Base-by-base conservation (phyloP, 2,329 filamentous ascomycete genomes). In the Nannizzia gypsea region DNA sequence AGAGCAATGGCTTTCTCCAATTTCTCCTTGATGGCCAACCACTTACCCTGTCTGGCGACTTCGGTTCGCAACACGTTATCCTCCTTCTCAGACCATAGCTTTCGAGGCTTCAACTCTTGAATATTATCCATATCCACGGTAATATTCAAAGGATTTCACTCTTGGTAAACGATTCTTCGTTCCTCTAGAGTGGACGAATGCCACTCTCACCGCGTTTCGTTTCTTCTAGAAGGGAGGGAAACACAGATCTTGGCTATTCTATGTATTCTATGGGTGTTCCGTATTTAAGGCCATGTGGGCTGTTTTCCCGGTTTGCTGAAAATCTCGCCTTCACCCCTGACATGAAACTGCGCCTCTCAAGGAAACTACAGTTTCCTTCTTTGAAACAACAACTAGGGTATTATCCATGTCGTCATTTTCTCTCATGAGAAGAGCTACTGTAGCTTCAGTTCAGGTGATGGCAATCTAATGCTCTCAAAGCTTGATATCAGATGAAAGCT, bases 81-180 rank as follows among this genome's bases (percentile, higher is more conserved):
- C 11, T 56, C 54, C 38, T 56, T 56, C 17, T 56, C 54, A 6
- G 54, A 56, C 54, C 54, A 56, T 6, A 56, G 54, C n/a, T 56
- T 56, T 56, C 54, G 54, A 40, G 34, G 31, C n/a, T 56, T 56
- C 31, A 42, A 26, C 38, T 56, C 54, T 42, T 17, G 20, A 9
- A 38, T 17, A 17, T 40, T 56, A 6, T 42, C 38, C 54, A 56
- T 56, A 34, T 56, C 38, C 17, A 22, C 1, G 38, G 20, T 22
- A 15, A 15, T 17, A 40, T 15, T 34, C 20, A 40, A 17, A 20
- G 26, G 6, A 17, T 54, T 54, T 20, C 34, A 15, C 50, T 34
- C 17, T 28, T 13, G 26, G 26, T 28, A 54, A 54, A 54, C 31
- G 31, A 34, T 52, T 52, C 26, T 31, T 52, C 11, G 38, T 6